A percentile compares a stretch with the other conserved stretches of the same genome.
Conservation (phyloP, 345 rosid genomes). For the Gossypium anomalum region DNA sequence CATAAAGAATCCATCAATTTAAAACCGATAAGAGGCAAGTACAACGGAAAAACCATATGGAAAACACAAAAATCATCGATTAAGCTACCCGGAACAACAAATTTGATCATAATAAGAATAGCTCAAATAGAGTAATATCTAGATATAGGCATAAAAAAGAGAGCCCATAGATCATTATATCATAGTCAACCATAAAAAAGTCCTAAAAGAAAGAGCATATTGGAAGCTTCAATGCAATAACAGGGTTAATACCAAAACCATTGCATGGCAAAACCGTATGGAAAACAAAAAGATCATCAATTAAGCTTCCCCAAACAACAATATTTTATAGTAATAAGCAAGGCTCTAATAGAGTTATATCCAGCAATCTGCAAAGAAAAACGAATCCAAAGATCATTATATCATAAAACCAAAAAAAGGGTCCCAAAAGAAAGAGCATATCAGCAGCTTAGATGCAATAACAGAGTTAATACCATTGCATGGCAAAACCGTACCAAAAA, state of each 20-base stretch:
- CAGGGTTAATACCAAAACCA: background rate
- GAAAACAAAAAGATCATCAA: background rate
- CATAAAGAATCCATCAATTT: constrained; percentile 1
- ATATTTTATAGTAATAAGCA: too few species aligned
- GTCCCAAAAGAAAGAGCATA: background rate
- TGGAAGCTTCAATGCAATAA: background rate
- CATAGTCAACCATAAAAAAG: background rate
- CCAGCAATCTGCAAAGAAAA: background rate
- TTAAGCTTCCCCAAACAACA: background rate
- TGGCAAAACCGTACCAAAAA: background rate
- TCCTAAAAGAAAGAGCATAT: background rate
- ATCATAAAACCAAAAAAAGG: background rate
- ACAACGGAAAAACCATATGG: background rate
- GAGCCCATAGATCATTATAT: background rate
- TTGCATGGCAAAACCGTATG: background rate
- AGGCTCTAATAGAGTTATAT: too few species aligned
- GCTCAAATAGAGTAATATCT: background rate
- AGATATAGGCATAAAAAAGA: background rate
- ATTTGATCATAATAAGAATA: background rate
- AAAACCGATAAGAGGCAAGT: constrained; percentile 2
- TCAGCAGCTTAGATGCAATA: background rate
- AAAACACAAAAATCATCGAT: background rate
- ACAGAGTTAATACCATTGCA: background rate
- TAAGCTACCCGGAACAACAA: constrained; percentile 4
- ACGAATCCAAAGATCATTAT: background rate